Evolutionary conservation across 495 filamentous ascomycete species (phyloP).

Genomic region (Cercophora samala): DNA sequence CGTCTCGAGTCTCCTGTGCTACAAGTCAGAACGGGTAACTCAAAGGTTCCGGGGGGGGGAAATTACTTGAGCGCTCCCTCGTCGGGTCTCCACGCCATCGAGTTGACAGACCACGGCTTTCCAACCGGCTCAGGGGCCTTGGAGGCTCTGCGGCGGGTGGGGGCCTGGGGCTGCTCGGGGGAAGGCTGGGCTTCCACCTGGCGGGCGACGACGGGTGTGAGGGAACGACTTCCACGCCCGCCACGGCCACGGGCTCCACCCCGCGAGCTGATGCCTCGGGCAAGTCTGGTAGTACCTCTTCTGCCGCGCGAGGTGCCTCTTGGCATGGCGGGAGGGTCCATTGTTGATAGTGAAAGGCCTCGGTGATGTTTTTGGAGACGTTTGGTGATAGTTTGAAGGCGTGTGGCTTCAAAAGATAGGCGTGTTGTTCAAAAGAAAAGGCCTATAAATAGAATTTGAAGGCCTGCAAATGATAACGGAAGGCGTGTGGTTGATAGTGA

Average conservation of each 20-base stretch:
- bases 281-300: background rate
- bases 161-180: too few relatives aligned
- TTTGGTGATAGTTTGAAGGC: too few relatives aligned
- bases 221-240: background rate
- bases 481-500: too few relatives aligned
- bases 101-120: background rate
- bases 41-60: too few relatives aligned
- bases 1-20: slow-evolving; percentile 15
- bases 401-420: too few relatives aligned
- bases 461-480: too few relatives aligned
- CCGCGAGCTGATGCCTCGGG: background rate
- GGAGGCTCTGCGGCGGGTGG: background rate
- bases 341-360: background rate
- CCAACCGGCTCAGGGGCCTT: background rate
- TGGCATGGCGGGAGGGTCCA: background rate
- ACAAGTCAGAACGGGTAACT: background rate
- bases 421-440: too few relatives aligned
- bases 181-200: background rate
- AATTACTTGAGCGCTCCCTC: background rate
- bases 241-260: background rate
- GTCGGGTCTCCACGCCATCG: background rate
- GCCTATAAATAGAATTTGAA: too few relatives aligned
- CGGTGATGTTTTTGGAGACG: too few relatives aligned
- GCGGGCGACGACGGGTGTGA: background rate
- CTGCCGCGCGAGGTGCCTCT: background rate